Conservation (phyloP, 345 rosid species). For the Lepidium sativum region DNA sequence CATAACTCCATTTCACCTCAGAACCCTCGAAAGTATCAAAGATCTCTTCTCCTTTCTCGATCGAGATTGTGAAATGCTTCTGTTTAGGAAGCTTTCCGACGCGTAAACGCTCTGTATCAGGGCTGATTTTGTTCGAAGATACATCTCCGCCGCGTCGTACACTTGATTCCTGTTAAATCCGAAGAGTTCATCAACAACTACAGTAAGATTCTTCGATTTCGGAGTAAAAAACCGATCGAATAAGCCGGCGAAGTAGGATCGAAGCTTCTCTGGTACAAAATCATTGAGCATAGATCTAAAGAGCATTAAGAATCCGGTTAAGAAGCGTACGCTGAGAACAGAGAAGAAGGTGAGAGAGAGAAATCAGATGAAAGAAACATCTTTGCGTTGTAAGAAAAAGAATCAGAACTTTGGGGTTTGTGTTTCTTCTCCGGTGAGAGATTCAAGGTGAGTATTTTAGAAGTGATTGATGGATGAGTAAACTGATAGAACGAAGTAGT, state of each 20-base stretch:
- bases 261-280: constrained; percentile 26
- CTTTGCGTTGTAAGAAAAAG: not conserved
- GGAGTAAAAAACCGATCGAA: constrained; percentile 22
- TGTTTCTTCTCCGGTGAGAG: too few species aligned
- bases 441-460: not conserved
- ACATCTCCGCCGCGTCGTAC: constrained; percentile 39
- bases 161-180: constrained; percentile 32
- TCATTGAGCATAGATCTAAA: constrained; percentile 30
- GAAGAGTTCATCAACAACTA: constrained; percentile 30
- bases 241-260: constrained; percentile 11
- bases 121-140: constrained; percentile 41
- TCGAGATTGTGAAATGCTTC: constrained; percentile 20
- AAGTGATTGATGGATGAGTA: not conserved
- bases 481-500: not conserved
- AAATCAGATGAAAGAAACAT: constrained; percentile 28
- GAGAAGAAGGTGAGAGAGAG: constrained; percentile 17
- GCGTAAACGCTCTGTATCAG: constrained; percentile 29
- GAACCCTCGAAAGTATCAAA: not conserved
- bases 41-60: constrained; percentile 36
- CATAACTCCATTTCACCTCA: constrained; percentile 28
- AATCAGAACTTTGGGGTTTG: too few species aligned
- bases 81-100: constrained; percentile 32
- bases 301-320: constrained; percentile 36
- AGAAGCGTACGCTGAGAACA: constrained; percentile 40
- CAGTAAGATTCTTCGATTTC: constrained; percentile 12